Evolutionary conservation across 306 rosid species (phyloP).

Genomic region (Hylodesmum podocarpum): DNA sequence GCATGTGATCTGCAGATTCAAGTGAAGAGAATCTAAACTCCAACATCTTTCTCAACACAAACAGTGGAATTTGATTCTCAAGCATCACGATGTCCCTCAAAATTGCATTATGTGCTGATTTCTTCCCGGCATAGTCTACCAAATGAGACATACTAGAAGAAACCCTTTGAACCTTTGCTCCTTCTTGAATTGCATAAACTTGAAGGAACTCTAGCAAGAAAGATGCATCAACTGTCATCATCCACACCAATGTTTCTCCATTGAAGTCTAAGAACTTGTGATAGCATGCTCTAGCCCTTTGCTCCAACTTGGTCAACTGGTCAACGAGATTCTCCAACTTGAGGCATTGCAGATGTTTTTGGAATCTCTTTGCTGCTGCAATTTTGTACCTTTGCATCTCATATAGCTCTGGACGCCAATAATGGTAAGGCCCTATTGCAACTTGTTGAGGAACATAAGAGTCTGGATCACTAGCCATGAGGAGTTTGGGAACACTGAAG

Average conservation of each 20-base stretch:
- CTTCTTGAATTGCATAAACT: conserved; percentile 49
- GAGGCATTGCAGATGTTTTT: conserved; percentile 43
- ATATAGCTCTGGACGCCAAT: conserved; percentile 68
- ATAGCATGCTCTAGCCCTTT: conserved; percentile 54
- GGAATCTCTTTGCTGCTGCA: conserved; percentile 59
- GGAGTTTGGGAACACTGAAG: conserved; percentile 59
- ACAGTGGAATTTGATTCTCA: conserved; percentile 80
- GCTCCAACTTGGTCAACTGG: conserved; percentile 51
- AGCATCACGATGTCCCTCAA: conserved; percentile 78
- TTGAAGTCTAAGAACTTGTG: conserved; percentile 72
- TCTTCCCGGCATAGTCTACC: conserved; percentile 58
- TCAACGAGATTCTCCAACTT: conserved; percentile 51
- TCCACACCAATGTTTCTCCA: conserved; percentile 75
- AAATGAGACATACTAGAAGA: conserved; percentile 68
- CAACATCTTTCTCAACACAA: conserved; percentile 59
- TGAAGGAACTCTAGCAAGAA: conserved; percentile 74
- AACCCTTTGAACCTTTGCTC: conserved; percentile 22
- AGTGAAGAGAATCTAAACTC: conserved; percentile 44
- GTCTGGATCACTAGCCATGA: conserved; percentile 54
- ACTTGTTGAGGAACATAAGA: conserved; percentile 75
- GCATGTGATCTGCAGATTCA: conserved; percentile 47
- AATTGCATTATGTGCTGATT: conserved; percentile 60
- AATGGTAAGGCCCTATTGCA: conserved; percentile 79
- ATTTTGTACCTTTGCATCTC: conserved; percentile 80
- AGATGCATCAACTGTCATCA: conserved; percentile 69